Evolutionary conservation across 2,329 filamentous ascomycete genomes (phyloP), one percentile per base, ranked within the genome.

Genomic region (Aspergillus amoenus): DNA sequence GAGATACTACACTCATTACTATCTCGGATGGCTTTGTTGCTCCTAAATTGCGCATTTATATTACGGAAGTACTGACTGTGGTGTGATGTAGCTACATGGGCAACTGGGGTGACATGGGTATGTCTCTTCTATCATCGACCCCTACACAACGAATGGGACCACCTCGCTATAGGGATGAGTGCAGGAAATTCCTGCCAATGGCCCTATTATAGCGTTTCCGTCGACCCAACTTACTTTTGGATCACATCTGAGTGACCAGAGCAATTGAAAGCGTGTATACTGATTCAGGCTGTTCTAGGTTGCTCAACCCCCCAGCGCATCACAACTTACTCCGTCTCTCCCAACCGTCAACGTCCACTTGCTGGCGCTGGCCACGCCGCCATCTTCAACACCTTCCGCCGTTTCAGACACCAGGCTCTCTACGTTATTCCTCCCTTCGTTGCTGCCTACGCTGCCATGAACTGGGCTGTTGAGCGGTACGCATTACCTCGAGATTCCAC

Each of bases 381-480:
- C 71, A 79, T 97, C 81, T 97, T 97, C 88, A 99, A 99, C 85
- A 88, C 86, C 69, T 95, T 89, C 84, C 88, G 94, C 77, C 87
- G 94, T 71, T 90, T 89, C 79, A 88, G 87, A 75, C 78, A 83
- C 68, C 94, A 97, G 83, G 86, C 96, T 67, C 86, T 97, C 68
- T 99, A 93, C 84, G 87, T 93, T 78, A 84, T 88, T 24, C 90
- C 94, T 59, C 89, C 93, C 40, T 79, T 96, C 67, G 69, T 94
- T 63, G 76, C 82, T 66, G 92, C 84, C 66, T 99, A 97, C 81
- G 86, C 87, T 73, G 73, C 86, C 65, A 90, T 97, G 88, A 79
- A 89, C 74, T 99, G 94, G 94, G 93, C 94, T 65, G 88, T 85
- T 70, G 88, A 96, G 80, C 86, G 87, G 94, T 97, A 84, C 68